phyloP scores from a whole-genome alignment of 495 filamentous ascomycete genomes.

The Stereocaulon alpinum region DNA sequence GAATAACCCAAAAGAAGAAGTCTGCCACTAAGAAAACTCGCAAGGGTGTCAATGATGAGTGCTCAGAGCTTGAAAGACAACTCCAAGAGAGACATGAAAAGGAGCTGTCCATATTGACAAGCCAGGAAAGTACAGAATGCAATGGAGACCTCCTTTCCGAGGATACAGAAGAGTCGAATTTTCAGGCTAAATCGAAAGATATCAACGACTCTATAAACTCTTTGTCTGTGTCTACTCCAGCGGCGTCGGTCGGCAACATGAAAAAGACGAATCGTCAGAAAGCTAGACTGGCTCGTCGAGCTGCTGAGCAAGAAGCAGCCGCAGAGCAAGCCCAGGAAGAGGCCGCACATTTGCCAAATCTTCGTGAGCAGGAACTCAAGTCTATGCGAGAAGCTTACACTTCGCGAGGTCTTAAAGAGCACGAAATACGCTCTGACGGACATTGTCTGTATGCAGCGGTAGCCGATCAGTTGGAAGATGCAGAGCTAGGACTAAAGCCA shows the following conservation, averaged over 20 bases:
- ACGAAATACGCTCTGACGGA: conserved; percentile 77
- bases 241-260: conserved; percentile 16
- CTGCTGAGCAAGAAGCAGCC: conserved; percentile 67
- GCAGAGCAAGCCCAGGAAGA: conserved; percentile 59
- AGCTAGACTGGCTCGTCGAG: conserved; percentile 76
- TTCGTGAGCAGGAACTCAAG: conserved; percentile 57
- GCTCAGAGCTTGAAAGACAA: conserved; percentile 58
- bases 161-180: background rate
- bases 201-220: background rate
- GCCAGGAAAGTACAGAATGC: conserved; percentile 12
- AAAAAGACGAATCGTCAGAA: conserved; percentile 88
- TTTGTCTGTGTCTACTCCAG: conserved; percentile 13
- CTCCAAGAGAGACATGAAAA: conserved; percentile 55
- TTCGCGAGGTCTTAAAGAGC: conserved; percentile 54
- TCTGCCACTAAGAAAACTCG: conserved; percentile 91
- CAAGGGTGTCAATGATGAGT: conserved; percentile 78
- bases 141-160: conserved; percentile 15
- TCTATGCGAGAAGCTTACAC: conserved; percentile 58
- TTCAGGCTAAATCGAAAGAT: background rate
- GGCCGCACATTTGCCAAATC: conserved; percentile 62
- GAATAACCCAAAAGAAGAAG: conserved; percentile 91
- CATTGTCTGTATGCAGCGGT: conserved; percentile 95
- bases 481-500: conserved; percentile 38
- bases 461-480: conserved; percentile 61
- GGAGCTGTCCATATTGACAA: conserved; percentile 51